Evolutionary conservation across 768 basidiomycete genomes (phyloP).

Genomic region (Pleurotus cornucopiae): DNA sequence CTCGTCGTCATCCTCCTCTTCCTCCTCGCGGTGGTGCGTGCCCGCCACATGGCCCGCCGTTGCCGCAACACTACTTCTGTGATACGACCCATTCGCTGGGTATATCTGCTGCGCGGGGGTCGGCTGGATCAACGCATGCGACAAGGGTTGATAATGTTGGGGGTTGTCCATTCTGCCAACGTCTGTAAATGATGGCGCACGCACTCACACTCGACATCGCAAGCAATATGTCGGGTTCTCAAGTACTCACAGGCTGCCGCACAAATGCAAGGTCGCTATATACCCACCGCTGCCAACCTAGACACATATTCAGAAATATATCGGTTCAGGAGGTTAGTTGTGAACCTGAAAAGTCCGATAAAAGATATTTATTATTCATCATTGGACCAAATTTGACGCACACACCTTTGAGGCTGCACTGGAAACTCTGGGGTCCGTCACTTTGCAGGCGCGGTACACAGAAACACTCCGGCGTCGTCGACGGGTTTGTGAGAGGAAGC

Average conservation of each 20-base stretch:
- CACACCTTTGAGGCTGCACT: neutral
- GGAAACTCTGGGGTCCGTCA: neutral
- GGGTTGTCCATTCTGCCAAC: slow-evolving; percentile 53
- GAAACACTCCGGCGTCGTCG: neutral
- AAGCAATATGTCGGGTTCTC: neutral
- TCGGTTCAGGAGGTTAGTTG: slow-evolving; percentile 5
- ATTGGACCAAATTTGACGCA: slow-evolving; percentile 1
- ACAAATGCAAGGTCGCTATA: slow-evolving; percentile 8
- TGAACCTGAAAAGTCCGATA: slow-evolving; percentile 10
- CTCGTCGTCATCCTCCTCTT: slow-evolving; percentile 67
- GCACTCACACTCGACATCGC: neutral
- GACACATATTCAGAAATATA: neutral
- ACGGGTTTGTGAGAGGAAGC: slow-evolving; percentile 1
- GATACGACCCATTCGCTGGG: slow-evolving; percentile 21
- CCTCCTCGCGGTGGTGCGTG: slow-evolving; percentile 35
- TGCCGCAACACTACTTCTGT: slow-evolving; percentile 12
- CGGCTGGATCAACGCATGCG: slow-evolving; percentile 70
- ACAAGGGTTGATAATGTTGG: slow-evolving; percentile 78
- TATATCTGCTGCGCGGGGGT: slow-evolving; percentile 24
- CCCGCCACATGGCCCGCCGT: slow-evolving; percentile 11
- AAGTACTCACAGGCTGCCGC: slow-evolving; percentile 3
- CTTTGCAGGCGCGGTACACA: neutral
- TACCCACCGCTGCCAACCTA: neutral
- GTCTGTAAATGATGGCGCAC: neutral
- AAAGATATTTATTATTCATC: slow-evolving; percentile 9